A percentile compares a stretch with the other conserved stretches of the same genome.
Evolutionary conservation across 768 basidiomycete genomes (phyloP).

Genomic region (Amanita muscaria): DNA sequence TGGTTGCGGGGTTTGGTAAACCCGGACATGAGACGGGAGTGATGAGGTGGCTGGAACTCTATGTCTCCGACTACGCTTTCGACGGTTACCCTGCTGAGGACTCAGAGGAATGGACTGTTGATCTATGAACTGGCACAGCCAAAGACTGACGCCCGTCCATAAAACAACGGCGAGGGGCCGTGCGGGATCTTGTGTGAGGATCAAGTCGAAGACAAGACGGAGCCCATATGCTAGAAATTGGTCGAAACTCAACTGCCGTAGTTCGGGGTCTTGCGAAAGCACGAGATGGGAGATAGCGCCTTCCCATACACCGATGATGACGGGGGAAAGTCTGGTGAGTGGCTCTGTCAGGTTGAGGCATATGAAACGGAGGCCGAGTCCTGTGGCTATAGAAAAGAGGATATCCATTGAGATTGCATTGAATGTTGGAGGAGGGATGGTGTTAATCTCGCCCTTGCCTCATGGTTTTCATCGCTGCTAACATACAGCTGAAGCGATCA

Average conservation of each 20-base stretch:
- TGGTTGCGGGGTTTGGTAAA: conserved; percentile 18
- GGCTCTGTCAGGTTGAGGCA: conserved; percentile 20
- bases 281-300: conserved; percentile 34
- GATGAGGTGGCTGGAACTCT: conserved; percentile 20
- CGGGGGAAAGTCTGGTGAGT: conserved; percentile 22
- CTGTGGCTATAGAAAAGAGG: conserved; percentile 29
- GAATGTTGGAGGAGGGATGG: background rate
- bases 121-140: conserved; percentile 25
- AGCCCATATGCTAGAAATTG: conserved; percentile 35
- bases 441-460: too few relatives aligned
- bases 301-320: conserved; percentile 36
- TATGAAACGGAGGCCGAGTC: conserved; percentile 34
- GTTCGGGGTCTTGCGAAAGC: conserved; percentile 12
- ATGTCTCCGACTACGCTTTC: conserved; percentile 21
- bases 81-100: conserved; percentile 16
- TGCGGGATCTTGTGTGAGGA: conserved; percentile 26
- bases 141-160: conserved; percentile 28
- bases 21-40: conserved; percentile 24
- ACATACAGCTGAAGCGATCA: conserved; percentile 1
- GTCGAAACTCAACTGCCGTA: conserved; percentile 21
- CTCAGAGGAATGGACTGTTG: conserved; percentile 18
- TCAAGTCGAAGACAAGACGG: conserved; percentile 33
- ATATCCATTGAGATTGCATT: conserved; percentile 28
- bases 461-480: background rate
- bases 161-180: conserved; percentile 27